Evolutionary conservation across 257 asterid species (phyloP).

Genomic region (Hygrophila difformis): DNA sequence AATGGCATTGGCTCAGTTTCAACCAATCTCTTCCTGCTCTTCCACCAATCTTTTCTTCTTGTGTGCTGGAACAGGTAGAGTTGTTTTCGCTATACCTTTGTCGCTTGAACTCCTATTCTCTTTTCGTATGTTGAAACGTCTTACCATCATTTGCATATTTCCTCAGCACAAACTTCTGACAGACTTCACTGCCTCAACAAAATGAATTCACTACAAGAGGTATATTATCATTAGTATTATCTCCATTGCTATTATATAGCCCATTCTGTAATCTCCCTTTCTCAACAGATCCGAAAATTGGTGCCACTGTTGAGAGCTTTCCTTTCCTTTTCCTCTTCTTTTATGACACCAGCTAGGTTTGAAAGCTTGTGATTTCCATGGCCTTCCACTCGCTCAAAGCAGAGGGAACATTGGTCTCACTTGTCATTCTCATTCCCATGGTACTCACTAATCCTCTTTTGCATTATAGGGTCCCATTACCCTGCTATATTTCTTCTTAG

Average conservation of each 20-base stretch:
- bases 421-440: conserved; percentile 28
- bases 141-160: too few relatives aligned
- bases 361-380: conserved; percentile 47
- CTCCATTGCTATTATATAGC: too few relatives aligned
- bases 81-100: too few relatives aligned
- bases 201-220: conserved; percentile 35
- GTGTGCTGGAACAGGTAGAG: too few relatives aligned
- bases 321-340: not conserved
- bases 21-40: too few relatives aligned
- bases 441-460: conserved; percentile 31
- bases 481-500: not conserved
- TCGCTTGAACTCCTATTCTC: too few relatives aligned
- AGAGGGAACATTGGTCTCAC: conserved; percentile 20
- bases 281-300: too few relatives aligned
- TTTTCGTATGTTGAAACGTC: too few relatives aligned
- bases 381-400: conserved; percentile 36
- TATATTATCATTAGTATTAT: conserved; percentile 4
- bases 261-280: not conserved
- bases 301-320: not conserved
- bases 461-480: not conserved
- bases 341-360: conserved; percentile 43
- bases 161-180: conserved; percentile 18
- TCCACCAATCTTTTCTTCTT: too few relatives aligned
- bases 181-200: conserved; percentile 24
- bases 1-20: too few relatives aligned